Base-by-base conservation (phyloP, 2,329 filamentous ascomycete species). In the Allantophomopsis lycopodina region DNA sequence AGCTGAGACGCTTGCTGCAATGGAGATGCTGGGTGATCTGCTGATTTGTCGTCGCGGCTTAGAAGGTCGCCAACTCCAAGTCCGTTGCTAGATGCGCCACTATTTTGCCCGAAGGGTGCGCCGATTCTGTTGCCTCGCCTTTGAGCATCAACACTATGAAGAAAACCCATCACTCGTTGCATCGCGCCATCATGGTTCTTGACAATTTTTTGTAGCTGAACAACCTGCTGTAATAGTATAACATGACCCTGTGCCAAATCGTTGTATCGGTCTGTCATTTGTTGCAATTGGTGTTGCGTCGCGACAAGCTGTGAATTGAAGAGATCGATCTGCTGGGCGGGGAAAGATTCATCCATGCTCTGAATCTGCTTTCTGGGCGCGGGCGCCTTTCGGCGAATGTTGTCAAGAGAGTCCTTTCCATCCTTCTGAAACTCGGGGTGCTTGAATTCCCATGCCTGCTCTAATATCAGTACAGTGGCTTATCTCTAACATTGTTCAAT, bases 341-440 rank as follows among this genome's bases (percentile, higher is more conserved):
- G 83, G 17, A 84, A 76, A 41, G 83, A 79, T 39, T 94, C 87
- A 41, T 79, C 80, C 14, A 66, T 58, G 10, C 65, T 63, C 48
- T 74, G 72, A 3, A 69, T 61, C 23, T 71, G 61, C 57, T 95
- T 96, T 48, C 89, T 71, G 3, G 89, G 84, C 2, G 89, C 87
- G 0, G 91, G 91, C 2, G 91, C 89, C 63, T 98, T 98, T 50
- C 91, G 74, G 52, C 87, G 78, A 54, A 98, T 98, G 50, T 95
- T 96, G 55, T 98, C 91, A 36, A 98, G 69, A 35, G 87, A 91
- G 56, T 95, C 87, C 60, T 95, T 95, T 62, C 89, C 93, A 61
- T 95, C 89, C 48, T 83, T 81, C 51, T 87, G 83, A 64, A 98
- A 98, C 53, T 94, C 87, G 11, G 89, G 89, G 55, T 98, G 91